A percentile compares a stretch with the other conserved stretches of the same genome.
phyloP scores from a whole-genome alignment of 2,329 filamentous ascomycete species.

The Diaporthe sp. region DNA sequence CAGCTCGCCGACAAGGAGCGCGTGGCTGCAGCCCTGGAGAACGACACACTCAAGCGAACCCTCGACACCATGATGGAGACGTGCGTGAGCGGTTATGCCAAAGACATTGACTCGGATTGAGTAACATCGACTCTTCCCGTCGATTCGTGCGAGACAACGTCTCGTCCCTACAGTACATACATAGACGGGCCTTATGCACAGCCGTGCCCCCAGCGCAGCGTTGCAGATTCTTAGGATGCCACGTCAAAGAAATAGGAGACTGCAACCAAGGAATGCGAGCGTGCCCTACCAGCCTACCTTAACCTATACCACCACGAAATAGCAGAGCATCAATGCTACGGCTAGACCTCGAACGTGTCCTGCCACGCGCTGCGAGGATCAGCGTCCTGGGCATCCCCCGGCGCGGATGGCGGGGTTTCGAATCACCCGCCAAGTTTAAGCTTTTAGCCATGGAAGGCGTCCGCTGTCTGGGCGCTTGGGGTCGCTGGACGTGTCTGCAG shows the following conservation, averaged over 20 bases:
- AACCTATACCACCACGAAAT: slow-evolving; percentile 9
- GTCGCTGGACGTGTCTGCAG: slow-evolving; percentile 7
- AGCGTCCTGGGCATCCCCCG: slow-evolving; percentile 18
- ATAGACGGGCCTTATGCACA: background rate
- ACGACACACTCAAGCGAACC: slow-evolving; percentile 88
- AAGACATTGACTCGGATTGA: slow-evolving; percentile 34
- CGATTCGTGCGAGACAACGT: slow-evolving; percentile 16
- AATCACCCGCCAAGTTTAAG: slow-evolving; percentile 31
- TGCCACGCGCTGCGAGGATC: slow-evolving; percentile 25
- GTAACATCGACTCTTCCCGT: background rate
- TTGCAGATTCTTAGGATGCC: slow-evolving; percentile 8
- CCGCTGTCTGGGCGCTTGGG: slow-evolving; percentile 3
- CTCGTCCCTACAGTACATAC: background rate
- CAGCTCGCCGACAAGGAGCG: slow-evolving; percentile 97
- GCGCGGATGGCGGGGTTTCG: slow-evolving; percentile 27
- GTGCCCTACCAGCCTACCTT: background rate
- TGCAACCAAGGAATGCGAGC: slow-evolving; percentile 9
- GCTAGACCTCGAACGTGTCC: slow-evolving; percentile 15
- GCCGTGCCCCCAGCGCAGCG: slow-evolving; percentile 6
- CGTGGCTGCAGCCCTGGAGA: slow-evolving; percentile 94
- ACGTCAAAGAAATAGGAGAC: slow-evolving; percentile 1
- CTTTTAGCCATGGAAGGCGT: slow-evolving; percentile 30
- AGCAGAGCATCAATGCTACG: slow-evolving; percentile 26
- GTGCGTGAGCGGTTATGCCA: slow-evolving; percentile 59
- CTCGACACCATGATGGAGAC: slow-evolving; percentile 95